These are phyloP conservation scores for Lyophyllum shimeji DNA, from an alignment of 768 basidiomycete genomes.

Conservation along the genomic window DNA sequence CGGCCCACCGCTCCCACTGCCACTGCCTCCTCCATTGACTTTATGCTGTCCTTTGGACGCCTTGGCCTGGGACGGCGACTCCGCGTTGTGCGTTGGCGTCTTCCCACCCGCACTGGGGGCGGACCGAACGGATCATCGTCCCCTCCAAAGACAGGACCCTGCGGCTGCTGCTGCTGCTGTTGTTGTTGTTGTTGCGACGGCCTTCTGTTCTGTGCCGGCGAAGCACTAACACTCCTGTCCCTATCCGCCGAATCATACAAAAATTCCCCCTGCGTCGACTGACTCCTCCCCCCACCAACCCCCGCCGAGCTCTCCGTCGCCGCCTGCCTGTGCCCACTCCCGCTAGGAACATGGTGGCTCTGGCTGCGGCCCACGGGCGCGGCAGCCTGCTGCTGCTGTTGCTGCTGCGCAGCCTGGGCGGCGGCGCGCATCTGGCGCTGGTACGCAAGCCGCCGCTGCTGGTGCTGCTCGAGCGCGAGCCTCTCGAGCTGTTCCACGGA, in stretches of 20 bases:
- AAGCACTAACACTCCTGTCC: slow-evolving; percentile 46
- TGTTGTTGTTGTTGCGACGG: too few relatives aligned
- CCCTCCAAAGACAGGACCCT: slow-evolving; percentile 36
- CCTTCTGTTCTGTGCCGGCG: slow-evolving; percentile 16
- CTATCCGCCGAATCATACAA: slow-evolving; percentile 67
- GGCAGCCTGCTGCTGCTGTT: slow-evolving; percentile 24
- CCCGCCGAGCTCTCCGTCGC: slow-evolving; percentile 25
- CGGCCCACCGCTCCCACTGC: slow-evolving; percentile 18
- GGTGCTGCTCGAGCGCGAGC: slow-evolving; percentile 81
- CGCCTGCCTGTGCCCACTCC: slow-evolving; percentile 20
- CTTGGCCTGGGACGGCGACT: slow-evolving; percentile 7
- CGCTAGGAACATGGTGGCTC: neutral
- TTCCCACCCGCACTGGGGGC: slow-evolving; percentile 24
- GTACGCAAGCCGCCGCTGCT: slow-evolving; percentile 78
- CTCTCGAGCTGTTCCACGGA: slow-evolving; percentile 78
- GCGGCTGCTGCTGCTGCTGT: slow-evolving; percentile 18
- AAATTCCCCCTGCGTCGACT: slow-evolving; percentile 69
- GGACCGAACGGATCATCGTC: slow-evolving; percentile 78
- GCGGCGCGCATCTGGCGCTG: slow-evolving; percentile 72
- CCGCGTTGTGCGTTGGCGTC: slow-evolving; percentile 10
- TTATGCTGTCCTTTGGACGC: slow-evolving; percentile 49
- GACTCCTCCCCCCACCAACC: slow-evolving; percentile 40
- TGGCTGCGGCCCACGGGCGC: neutral
- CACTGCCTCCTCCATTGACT: slow-evolving; percentile 42
- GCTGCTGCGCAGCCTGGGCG: slow-evolving; percentile 29